Conservation (phyloP, 2,329 filamentous ascomycete genomes). For the Cladobotryum mycophilum region DNA sequence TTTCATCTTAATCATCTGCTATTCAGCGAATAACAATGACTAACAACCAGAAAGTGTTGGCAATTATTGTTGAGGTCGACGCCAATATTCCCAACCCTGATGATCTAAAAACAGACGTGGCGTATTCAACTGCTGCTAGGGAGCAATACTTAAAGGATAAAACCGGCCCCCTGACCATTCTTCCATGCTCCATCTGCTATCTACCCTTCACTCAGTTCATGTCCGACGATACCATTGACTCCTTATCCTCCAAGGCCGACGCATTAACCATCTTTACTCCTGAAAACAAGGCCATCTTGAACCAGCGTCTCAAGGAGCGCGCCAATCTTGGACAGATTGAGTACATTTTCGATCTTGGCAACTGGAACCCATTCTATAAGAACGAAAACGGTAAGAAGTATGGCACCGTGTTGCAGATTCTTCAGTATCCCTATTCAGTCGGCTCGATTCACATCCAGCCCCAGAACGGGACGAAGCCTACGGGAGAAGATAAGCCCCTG, state of each 20-base stretch:
- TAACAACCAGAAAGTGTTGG: constrained; percentile 29
- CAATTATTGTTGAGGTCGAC: constrained; percentile 40
- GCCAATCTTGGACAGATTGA: constrained; percentile 39
- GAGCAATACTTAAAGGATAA: constrained; percentile 25
- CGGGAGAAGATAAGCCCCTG: constrained; percentile 23
- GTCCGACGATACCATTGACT: constrained; percentile 16
- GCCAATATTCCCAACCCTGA: constrained; percentile 33
- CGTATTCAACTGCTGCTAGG: constrained; percentile 24
- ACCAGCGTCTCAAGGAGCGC: constrained; percentile 25
- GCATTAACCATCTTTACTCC: constrained; percentile 14
- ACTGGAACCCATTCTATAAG: constrained; percentile 35
- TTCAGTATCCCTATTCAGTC: constrained; percentile 46
- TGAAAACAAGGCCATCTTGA: constrained; percentile 24
- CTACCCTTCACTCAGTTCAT: constrained; percentile 33
- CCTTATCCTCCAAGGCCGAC: constrained; percentile 17
- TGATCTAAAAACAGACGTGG: constrained; percentile 28
- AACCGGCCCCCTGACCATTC: constrained; percentile 31
- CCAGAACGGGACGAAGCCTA: not conserved
- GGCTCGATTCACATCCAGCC: constrained; percentile 41
- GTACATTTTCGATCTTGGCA: constrained; percentile 43
- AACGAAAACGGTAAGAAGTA: constrained; percentile 35
- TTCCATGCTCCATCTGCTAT: constrained; percentile 38
- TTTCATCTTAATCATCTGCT: not conserved
- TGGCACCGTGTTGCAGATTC: constrained; percentile 41
- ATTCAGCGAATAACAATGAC: not conserved